Conservation (phyloP, 208 protist species). For the Leishmania tropica region DNA sequence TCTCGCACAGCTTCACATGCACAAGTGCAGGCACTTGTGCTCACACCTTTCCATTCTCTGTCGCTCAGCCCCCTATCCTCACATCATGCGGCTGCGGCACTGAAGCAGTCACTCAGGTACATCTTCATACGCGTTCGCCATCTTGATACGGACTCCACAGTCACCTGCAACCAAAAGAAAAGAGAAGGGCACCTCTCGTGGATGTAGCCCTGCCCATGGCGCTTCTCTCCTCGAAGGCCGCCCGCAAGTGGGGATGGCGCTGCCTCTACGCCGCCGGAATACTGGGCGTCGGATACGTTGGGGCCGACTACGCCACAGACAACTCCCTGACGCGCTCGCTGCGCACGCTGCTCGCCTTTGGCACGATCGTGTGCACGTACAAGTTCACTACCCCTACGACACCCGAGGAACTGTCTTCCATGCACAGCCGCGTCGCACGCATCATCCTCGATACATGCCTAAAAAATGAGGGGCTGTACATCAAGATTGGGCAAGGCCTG, state of each 20-base stretch:
- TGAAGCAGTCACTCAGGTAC: neutral
- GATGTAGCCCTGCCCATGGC: neutral
- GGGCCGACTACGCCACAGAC: slow-evolving; percentile 54
- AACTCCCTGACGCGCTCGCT: slow-evolving; percentile 70
- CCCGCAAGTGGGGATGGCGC: slow-evolving; percentile 27
- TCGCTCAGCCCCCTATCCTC: neutral
- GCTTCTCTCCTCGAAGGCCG: neutral
- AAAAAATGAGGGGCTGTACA: slow-evolving; percentile 89
- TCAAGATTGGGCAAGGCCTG: slow-evolving; percentile 88
- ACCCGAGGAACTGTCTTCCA: slow-evolving; percentile 49
- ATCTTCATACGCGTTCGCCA: neutral
- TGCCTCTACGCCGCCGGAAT: slow-evolving; percentile 28
- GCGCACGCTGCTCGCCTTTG: slow-evolving; percentile 44
- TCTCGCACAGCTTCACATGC: neutral
- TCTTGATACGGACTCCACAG: neutral
- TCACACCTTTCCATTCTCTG: neutral
- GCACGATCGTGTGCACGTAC: slow-evolving; percentile 58
- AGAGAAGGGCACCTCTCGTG: neutral
- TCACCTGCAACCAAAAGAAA: neutral
- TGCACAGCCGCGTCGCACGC: slow-evolving; percentile 54
- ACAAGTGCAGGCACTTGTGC: neutral
- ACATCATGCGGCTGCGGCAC: neutral
- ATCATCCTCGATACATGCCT: slow-evolving; percentile 65
- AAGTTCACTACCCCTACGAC: slow-evolving; percentile 65
- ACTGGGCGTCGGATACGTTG: slow-evolving; percentile 26